Percentiles rank a stretch among this genome's conserved stretches.
These are phyloP conservation scores for Sideroxylon spinosum DNA, from an alignment of 179 eudicot species.

Conservation along the genomic window DNA sequence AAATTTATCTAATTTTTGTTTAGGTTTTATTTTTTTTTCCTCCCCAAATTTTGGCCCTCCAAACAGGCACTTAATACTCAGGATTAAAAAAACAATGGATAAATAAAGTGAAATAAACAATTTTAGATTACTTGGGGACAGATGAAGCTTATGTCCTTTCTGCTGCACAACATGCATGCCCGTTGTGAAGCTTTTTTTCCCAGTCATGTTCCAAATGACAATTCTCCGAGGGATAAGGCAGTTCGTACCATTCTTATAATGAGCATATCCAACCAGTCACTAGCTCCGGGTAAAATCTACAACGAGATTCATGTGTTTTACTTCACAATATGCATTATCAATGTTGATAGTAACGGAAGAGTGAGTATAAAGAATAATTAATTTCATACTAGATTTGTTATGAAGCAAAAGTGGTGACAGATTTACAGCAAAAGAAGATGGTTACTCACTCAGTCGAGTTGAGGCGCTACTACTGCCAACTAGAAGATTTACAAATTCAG, in stretches of 20 bases:
- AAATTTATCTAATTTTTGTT: no score
- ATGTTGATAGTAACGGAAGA: not conserved
- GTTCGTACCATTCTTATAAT: not conserved
- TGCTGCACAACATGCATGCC: no score
- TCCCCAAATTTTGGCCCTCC: no score
- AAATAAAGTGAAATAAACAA: not conserved
- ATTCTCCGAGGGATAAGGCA: not conserved
- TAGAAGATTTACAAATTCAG: not conserved
- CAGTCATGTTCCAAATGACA: not conserved
- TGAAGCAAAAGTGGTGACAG: not conserved
- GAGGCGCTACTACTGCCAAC: not conserved
- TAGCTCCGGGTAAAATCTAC: not conserved
- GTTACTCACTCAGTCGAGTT: not conserved
- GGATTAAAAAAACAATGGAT: not conserved
- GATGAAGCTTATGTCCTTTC: not conserved
- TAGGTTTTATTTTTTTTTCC: no score
- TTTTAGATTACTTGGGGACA: not conserved
- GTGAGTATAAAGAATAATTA: no score
- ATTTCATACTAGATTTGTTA: not conserved
- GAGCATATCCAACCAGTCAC: not conserved
- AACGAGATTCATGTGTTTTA: not conserved
- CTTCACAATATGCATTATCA: not conserved
- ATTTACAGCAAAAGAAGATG: not conserved
- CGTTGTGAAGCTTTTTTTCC: not conserved
- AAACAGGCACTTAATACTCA: no score